Conservation (phyloP, 2,329 filamentous ascomycete species). For the Ophiognomonia clavigignenti-juglandacearum region DNA sequence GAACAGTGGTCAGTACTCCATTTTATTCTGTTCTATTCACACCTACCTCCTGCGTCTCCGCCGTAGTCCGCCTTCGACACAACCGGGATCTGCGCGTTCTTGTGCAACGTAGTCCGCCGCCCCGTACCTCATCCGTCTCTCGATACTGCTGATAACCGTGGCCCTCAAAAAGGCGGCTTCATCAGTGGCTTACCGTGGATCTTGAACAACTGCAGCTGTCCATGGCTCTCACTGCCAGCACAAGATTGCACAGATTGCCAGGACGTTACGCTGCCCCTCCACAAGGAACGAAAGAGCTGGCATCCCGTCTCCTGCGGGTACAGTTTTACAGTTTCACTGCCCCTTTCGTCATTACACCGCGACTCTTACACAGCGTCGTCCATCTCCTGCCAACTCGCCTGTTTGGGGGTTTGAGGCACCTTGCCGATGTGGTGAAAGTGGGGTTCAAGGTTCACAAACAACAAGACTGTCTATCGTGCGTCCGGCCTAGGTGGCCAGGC, state of each 20-base stretch:
- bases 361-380: constrained; percentile 5
- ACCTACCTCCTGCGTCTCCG: no score
- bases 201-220: constrained; percentile 2
- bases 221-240: neutral
- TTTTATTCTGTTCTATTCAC: neutral
- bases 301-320: constrained; percentile 5
- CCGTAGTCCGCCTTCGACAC: neutral
- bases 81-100: neutral
- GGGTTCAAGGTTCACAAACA: neutral
- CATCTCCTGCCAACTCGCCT: constrained; percentile 2
- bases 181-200: constrained; percentile 3
- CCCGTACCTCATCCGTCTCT: neutral
- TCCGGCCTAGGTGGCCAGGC: neutral
- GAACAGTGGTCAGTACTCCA: constrained; percentile 1
- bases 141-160: neutral
- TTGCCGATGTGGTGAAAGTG: neutral
- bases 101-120: constrained; percentile 1
- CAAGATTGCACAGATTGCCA: no score
- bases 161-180: neutral
- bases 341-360: constrained; percentile 5
- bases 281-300: constrained; percentile 2
- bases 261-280: no score
- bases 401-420: constrained; percentile 6
- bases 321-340: neutral
- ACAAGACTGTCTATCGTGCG: no score